Evolutionary conservation across 108 stramenopile genomes (phyloP).

Genomic region (Cyclotella cryptica): DNA sequence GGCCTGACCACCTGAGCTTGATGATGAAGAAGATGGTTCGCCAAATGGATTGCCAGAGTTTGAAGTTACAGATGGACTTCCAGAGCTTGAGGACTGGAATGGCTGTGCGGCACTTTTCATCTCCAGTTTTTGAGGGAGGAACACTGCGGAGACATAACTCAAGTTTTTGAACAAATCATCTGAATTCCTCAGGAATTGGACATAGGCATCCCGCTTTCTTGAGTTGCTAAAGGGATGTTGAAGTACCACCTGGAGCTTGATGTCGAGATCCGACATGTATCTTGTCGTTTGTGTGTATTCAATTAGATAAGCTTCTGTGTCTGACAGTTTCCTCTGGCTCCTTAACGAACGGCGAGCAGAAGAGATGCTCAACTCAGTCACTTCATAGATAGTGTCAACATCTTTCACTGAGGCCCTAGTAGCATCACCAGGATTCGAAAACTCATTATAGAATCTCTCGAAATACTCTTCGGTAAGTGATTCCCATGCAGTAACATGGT

Average conservation of each 20-base stretch:
- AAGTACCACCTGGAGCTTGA: slow-evolving; percentile 27
- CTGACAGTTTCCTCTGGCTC: slow-evolving; percentile 13
- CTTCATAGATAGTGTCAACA: slow-evolving; percentile 32
- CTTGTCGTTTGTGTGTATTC: slow-evolving; percentile 42
- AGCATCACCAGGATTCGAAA: slow-evolving; percentile 1
- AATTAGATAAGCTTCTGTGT: slow-evolving; percentile 25
- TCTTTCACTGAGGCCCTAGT: slow-evolving; percentile 20
- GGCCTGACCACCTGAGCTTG: not conserved
- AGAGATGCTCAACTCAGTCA: slow-evolving; percentile 28
- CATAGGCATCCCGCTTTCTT: slow-evolving; percentile 26
- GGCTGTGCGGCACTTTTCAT: slow-evolving; percentile 1
- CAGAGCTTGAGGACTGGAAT: not conserved
- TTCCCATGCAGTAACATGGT: slow-evolving; percentile 44
- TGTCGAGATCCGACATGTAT: slow-evolving; percentile 12
- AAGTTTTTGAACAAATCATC: slow-evolving; percentile 32
- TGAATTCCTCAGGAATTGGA: slow-evolving; percentile 31
- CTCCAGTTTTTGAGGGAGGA: slow-evolving; percentile 31
- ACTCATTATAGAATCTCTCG: slow-evolving; percentile 26
- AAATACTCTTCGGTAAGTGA: slow-evolving; percentile 13
- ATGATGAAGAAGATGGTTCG: not conserved
- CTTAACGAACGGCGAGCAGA: slow-evolving; percentile 16
- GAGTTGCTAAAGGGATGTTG: slow-evolving; percentile 40
- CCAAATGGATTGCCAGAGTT: slow-evolving; percentile 1
- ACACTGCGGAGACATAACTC: slow-evolving; percentile 35
- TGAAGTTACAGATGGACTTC: not conserved